Base-by-base conservation (phyloP, 805 yeast genomes). In the Myxozyma udenii region DNA sequence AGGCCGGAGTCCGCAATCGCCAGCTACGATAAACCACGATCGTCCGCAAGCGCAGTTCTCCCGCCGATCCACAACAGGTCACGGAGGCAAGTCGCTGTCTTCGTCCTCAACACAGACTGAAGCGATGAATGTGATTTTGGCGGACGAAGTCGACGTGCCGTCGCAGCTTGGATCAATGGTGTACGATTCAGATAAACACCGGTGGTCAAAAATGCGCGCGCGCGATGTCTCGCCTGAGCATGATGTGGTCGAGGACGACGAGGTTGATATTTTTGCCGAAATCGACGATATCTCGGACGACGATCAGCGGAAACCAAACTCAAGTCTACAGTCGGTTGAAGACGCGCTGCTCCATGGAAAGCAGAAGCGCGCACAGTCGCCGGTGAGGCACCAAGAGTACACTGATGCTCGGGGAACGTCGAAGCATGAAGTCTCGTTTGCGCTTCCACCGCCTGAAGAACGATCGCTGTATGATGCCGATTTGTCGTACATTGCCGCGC, bases 181-280 rank as follows among this genome's bases (percentile, higher is more conserved):
- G 21, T 62, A 26, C 47, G 66, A 64, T 38, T 40, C 46, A 4
- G 42, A 50, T 19, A 46, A 55, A 24, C 45, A 46, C 36, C 42
- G 53, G 14, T 64, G 67, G 67, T n/a, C n/a, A n/a, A n/a, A n/a
- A n/a, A 43, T 50, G 7, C 49, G 52, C 14, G 33, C 33, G 33
- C 12, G 33, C 14, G 33, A 9, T 28, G 14, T 14, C 14, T 28
- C 33, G 33, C 14, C 33, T 9, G 33, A 28, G 9, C 12, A 9
- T 28, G 33, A 28, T 9, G 50, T 40, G 2, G 23, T 42, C 7
- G 41, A 55, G 11, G 49, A 44, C 3, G 51, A 46, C 2, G 63
- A 60, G 12, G 61, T 50, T 16, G 65, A 59, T 22, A 62, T 61
- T 24, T 59, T 60, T 47, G 61, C 60, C 14, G 70, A 64, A 6